Evolutionary conservation across 179 eudicot species (phyloP).

Genomic region (Drosera spatulata): DNA sequence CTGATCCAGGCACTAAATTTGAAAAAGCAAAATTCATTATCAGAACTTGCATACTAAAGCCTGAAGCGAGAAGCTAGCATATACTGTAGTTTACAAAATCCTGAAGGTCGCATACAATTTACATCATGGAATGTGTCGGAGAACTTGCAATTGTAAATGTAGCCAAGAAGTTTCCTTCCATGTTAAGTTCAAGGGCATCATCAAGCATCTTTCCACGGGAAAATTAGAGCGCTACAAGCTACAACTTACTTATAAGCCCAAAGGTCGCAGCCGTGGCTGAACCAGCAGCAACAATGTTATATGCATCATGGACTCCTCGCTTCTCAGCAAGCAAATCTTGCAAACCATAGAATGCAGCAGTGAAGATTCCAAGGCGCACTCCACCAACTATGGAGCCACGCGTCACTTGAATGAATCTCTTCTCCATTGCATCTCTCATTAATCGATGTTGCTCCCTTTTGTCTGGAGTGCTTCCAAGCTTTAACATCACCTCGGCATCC

Average conservation of each 20-base stretch:
- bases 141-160: too few relatives aligned
- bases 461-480: slow-evolving; percentile 96
- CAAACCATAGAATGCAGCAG: slow-evolving; percentile 78
- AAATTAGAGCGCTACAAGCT: neutral
- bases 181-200: too few relatives aligned
- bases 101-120: too few relatives aligned
- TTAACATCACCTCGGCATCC: slow-evolving; percentile 95
- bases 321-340: slow-evolving; percentile 74
- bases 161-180: too few relatives aligned
- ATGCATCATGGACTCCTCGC: slow-evolving; percentile 83
- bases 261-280: slow-evolving; percentile 93
- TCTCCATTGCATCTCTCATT: slow-evolving; percentile 99
- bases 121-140: too few relatives aligned
- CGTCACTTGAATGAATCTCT: slow-evolving; percentile 75
- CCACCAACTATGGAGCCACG: slow-evolving; percentile 95
- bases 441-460: slow-evolving; percentile 93
- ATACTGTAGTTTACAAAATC: too few relatives aligned
- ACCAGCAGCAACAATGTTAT: slow-evolving; percentile 79
- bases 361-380: slow-evolving; percentile 86
- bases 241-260: slow-evolving; percentile 75
- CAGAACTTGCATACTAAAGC: neutral
- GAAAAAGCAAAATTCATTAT: neutral
- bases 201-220: too few relatives aligned
- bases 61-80: too few relatives aligned
- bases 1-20: slow-evolving; percentile 87